These are phyloP conservation scores for Stentor roeselii DNA, from an alignment of 73 alveolate species.

Conservation along the genomic window DNA sequence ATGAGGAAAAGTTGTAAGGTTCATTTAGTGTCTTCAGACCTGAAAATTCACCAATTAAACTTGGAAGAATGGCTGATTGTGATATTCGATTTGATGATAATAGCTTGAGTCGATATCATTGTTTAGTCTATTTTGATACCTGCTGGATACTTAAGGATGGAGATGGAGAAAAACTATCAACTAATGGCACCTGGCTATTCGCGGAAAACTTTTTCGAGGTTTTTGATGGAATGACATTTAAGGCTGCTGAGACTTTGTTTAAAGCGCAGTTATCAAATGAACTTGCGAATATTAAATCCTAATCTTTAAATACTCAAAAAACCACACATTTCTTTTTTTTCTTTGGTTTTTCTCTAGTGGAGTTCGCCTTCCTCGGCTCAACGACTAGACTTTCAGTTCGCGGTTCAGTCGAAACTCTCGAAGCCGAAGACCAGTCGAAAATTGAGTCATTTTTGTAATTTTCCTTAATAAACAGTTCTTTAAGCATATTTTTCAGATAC, in stretches of 20 bases:
- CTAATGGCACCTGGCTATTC: constrained; percentile 66
- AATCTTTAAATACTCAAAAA: too few relatives aligned
- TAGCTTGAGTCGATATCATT: constrained; percentile 62
- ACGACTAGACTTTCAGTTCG: too few relatives aligned
- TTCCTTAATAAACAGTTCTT: too few relatives aligned
- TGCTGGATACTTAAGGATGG: constrained; percentile 52
- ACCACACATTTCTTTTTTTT: too few relatives aligned
- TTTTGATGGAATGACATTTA: constrained; percentile 47
- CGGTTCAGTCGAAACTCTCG: too few relatives aligned
- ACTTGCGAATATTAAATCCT: too few relatives aligned
- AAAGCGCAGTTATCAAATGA: too few relatives aligned
- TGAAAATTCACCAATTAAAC: constrained; percentile 28
- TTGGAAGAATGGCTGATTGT: constrained; percentile 60
- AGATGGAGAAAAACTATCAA: constrained; percentile 41
- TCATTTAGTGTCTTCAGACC: too few relatives aligned
- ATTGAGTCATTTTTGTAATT: too few relatives aligned
- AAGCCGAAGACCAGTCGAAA: too few relatives aligned
- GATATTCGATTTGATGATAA: constrained; percentile 63
- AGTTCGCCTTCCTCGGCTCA: too few relatives aligned
- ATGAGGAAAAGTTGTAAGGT: constrained; percentile 45
- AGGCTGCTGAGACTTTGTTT: constrained; percentile 45
- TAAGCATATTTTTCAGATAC: constrained; percentile 34
- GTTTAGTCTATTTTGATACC: constrained; percentile 21
- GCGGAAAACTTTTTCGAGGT: constrained; percentile 47
- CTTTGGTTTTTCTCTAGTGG: too few relatives aligned